Conservation (phyloP, 2,329 filamentous ascomycete genomes). For the Rasamsonia emersonii region DNA sequence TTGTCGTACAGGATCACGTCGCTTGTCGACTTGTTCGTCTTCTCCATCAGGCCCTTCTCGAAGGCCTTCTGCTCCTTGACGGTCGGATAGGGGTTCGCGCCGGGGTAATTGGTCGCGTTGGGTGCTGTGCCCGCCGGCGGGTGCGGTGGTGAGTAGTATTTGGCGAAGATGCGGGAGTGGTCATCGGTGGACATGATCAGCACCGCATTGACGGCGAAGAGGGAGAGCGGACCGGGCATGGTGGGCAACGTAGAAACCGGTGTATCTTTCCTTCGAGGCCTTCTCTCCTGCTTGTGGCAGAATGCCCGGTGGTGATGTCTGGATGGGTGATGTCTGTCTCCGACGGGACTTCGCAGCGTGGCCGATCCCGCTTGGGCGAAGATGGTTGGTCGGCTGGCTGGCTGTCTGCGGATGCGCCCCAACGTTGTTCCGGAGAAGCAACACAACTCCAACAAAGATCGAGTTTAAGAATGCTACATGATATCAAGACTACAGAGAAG, state of each 20-base stretch:
- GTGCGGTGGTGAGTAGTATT: constrained; percentile 77
- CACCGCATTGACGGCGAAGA: constrained; percentile 69
- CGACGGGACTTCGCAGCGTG: too few relatives aligned
- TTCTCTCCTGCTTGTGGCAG: too few relatives aligned
- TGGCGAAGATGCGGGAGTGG: constrained; percentile 82
- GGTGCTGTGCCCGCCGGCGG: constrained; percentile 50
- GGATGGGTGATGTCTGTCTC: too few relatives aligned
- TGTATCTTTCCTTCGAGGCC: too few relatives aligned
- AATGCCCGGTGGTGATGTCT: too few relatives aligned
- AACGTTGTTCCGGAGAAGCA: too few relatives aligned
- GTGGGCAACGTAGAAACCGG: constrained; percentile 13
- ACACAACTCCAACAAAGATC: too few relatives aligned
- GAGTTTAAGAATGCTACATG: too few relatives aligned
- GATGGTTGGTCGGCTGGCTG: too few relatives aligned
- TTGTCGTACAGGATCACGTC: constrained; percentile 98
- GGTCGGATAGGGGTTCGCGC: constrained; percentile 72
- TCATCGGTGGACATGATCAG: constrained; percentile 78
- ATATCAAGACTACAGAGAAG: too few relatives aligned
- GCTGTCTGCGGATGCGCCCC: too few relatives aligned
- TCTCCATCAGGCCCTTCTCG: constrained; percentile 89
- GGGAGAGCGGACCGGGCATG: constrained; percentile 68
- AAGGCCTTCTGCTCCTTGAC: constrained; percentile 93
- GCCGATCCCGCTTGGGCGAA: constrained; percentile 8
- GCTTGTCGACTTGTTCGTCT: constrained; percentile 89
- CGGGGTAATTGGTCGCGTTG: constrained; percentile 50